Conservation (phyloP, 441 rosid genomes). For the Viola pubescens region DNA sequence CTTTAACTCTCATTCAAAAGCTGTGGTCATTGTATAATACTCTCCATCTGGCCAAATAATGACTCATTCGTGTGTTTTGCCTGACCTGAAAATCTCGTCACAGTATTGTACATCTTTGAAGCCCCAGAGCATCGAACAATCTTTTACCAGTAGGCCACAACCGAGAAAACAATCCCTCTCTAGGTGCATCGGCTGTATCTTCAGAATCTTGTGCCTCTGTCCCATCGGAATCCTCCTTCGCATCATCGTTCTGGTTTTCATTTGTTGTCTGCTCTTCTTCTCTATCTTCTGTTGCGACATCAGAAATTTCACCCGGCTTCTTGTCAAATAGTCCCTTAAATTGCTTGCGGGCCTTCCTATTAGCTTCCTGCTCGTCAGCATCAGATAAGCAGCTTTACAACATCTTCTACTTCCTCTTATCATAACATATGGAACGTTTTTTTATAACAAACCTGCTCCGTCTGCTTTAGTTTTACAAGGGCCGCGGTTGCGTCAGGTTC, state of each 20-base stretch:
- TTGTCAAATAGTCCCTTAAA: constrained; percentile 91
- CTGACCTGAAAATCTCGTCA: constrained; percentile 8
- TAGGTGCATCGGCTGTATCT: constrained; percentile 23
- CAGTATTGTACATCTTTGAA: constrained; percentile 44
- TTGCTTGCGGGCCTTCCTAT: constrained; percentile 68
- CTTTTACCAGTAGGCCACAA: constrained; percentile 45
- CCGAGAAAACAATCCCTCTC: constrained; percentile 33
- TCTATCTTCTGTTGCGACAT: constrained; percentile 31
- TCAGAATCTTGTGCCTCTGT: constrained; percentile 22
- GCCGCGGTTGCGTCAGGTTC: constrained; percentile 66
- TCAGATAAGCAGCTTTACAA: neutral
- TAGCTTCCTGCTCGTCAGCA: constrained; percentile 48
- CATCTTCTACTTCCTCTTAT: constrained; percentile 1
- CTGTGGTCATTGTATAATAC: too few species aligned
- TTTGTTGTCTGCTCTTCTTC: constrained; percentile 10
- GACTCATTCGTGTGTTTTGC: neutral
- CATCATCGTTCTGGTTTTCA: constrained; percentile 16
- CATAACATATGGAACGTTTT: constrained; percentile 2
- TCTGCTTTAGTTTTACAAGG: constrained; percentile 69
- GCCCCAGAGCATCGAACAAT: constrained; percentile 35
- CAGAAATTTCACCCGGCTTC: constrained; percentile 68
- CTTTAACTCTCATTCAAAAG: too few species aligned
- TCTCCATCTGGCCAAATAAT: neutral
- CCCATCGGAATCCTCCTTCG: constrained; percentile 16
- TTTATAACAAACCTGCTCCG: constrained; percentile 53